Evolutionary conservation across 192 early-diverging fungal species (phyloP).

Genomic region (Coemansia sp.): DNA sequence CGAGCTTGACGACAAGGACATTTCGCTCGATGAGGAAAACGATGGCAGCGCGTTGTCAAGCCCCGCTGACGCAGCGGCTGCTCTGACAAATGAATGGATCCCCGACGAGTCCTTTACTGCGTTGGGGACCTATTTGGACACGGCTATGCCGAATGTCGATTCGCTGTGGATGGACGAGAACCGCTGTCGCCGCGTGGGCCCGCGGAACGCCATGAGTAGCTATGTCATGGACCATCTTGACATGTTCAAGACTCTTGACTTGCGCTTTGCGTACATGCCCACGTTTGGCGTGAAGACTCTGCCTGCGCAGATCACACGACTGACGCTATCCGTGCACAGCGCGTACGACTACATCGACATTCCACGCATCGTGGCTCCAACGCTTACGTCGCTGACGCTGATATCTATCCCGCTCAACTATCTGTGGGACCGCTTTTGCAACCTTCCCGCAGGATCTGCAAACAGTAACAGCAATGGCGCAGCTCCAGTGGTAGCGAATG

Average conservation of each 20-base stretch:
- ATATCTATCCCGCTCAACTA: conserved; percentile 32
- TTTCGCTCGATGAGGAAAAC: background rate
- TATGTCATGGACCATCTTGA: conserved; percentile 21
- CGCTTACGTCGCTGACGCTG: conserved; percentile 27
- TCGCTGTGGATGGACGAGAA: conserved; percentile 30
- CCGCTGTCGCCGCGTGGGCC: conserved; percentile 24
- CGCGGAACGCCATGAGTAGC: conserved; percentile 31
- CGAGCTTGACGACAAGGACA: conserved; percentile 23
- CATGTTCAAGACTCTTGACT: conserved; percentile 13
- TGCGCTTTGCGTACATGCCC: conserved; percentile 37
- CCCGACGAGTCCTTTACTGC: conserved; percentile 31
- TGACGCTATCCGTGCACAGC: conserved; percentile 26
- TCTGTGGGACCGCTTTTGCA: conserved; percentile 42
- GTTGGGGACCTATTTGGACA: conserved; percentile 15
- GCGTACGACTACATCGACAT: conserved; percentile 38
- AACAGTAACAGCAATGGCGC: background rate
- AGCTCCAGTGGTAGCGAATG: background rate
- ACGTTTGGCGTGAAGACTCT: conserved; percentile 38
- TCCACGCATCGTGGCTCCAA: conserved; percentile 30
- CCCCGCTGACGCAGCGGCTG: background rate
- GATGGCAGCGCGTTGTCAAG: background rate
- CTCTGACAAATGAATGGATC: conserved; percentile 18
- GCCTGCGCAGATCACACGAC: conserved; percentile 39
- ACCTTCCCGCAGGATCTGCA: conserved; percentile 1
- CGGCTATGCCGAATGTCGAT: conserved; percentile 16